phyloP scores from a whole-genome alignment of 805 yeast genomes.

The Wickerhamiella australiensis region DNA sequence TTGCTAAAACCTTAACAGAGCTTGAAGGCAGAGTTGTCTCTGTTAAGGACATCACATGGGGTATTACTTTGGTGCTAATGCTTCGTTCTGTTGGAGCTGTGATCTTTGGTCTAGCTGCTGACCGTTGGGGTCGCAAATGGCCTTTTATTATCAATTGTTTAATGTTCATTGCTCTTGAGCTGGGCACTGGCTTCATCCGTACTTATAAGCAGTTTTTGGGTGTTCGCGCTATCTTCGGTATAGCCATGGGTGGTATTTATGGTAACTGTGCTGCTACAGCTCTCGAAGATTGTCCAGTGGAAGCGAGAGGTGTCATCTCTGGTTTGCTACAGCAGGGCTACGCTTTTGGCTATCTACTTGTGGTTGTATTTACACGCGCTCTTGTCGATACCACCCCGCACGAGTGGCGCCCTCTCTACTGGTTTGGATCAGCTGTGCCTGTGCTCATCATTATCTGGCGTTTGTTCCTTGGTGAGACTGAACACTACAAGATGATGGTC shows the following conservation, averaged over 20 bases:
- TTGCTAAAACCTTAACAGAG: slow-evolving; percentile 39
- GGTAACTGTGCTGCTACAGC: slow-evolving; percentile 58
- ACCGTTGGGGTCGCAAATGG: slow-evolving; percentile 55
- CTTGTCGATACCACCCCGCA: slow-evolving; percentile 37
- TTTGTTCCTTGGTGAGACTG: slow-evolving; percentile 47
- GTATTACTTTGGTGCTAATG: slow-evolving; percentile 60
- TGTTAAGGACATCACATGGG: slow-evolving; percentile 52
- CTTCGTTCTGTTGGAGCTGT: slow-evolving; percentile 60
- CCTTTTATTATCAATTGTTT: slow-evolving; percentile 44
- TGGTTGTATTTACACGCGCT: slow-evolving; percentile 54
- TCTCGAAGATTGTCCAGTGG: slow-evolving; percentile 49
- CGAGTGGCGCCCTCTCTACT: slow-evolving; percentile 59
- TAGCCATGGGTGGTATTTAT: slow-evolving; percentile 61
- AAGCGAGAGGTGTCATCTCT: slow-evolving; percentile 48
- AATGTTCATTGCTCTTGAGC: slow-evolving; percentile 43
- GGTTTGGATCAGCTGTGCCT: slow-evolving; percentile 65
- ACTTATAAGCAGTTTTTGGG: slow-evolving; percentile 48
- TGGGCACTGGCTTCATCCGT: slow-evolving; percentile 33
- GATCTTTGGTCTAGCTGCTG: slow-evolving; percentile 50
- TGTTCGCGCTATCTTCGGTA: slow-evolving; percentile 50
- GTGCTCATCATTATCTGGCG: slow-evolving; percentile 49
- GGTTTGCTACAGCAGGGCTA: slow-evolving; percentile 76
- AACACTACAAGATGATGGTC: slow-evolving; percentile 34
- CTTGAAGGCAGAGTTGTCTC: neutral
- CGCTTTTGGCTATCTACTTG: slow-evolving; percentile 55